Evolutionary conservation across 2,329 filamentous ascomycete species (phyloP), one percentile per base, ranked within the genome.

Genomic region (Pestalotiopsis sp.): DNA sequence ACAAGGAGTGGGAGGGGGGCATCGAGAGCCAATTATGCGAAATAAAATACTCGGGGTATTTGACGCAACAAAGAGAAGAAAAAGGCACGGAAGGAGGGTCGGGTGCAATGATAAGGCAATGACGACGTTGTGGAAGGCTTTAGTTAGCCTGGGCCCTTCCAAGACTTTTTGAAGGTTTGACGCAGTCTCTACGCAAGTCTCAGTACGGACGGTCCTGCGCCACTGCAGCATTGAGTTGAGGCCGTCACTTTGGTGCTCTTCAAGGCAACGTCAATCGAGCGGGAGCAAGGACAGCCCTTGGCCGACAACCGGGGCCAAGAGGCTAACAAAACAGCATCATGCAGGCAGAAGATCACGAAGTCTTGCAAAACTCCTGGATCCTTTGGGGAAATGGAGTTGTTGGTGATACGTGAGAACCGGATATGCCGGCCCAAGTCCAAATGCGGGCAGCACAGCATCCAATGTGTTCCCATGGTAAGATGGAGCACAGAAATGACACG

Each of bases 181-280:
- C 59, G 59, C 59, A 62, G 25, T 36, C 36, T 20, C 39, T 41
- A n/a, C 59, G 59, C 59, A 62, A 36, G 59, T 62, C 59, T 62
- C 59, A 62, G 31, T 20, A 62, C 27, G 31, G 31, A 36, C 31
- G 31, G 59, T 36, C 59, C 31, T 62, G 36, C 59, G 27, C 59
- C 59, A 62, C 25, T 39, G 59, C 27, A 62, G 27, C 27, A 39
- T 62, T 62, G 59, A 62, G 59, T 62, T 62, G 59, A 39, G 31
- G 27, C 57, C 57, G 45, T 52, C 45, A 20, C 3, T n/a, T 52
- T 52, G 45, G 45, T 52, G 45, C 17, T n/a, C 17, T 17, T 17
- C 45, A 52, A 52, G 31, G 31, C 45, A 52, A 23, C 45, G 14
- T 23, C 45, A 52, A 20, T 52, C 17, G 45, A 52, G 45, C 45